Percentiles rank a stretch among this genome's conserved stretches.
These are phyloP conservation scores for Trametes cinnabarina DNA, from an alignment of 768 basidiomycete genomes.

Conservation along the genomic window DNA sequence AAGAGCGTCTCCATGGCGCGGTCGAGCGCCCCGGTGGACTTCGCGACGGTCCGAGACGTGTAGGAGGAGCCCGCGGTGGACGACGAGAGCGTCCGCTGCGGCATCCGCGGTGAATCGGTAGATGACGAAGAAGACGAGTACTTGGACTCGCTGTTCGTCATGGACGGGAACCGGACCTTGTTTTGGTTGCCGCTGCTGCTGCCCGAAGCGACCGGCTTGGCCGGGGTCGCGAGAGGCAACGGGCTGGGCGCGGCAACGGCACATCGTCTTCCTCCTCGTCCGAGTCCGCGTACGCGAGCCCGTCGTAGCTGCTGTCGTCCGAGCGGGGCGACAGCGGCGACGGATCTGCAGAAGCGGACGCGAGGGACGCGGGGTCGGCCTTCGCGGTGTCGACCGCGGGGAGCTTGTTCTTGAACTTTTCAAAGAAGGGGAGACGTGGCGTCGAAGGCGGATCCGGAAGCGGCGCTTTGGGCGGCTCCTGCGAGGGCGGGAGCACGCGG, in stretches of 20 bases:
- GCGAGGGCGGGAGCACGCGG: constrained; percentile 23
- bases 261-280: constrained; percentile 14
- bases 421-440: constrained; percentile 53
- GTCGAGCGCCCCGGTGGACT: constrained; percentile 42
- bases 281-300: not conserved
- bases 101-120: constrained; percentile 23
- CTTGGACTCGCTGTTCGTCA: constrained; percentile 23
- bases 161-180: constrained; percentile 38
- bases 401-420: constrained; percentile 45
- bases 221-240: constrained; percentile 10
- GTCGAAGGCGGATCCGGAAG: constrained; percentile 21
- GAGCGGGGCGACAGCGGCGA: constrained; percentile 16
- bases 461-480: constrained; percentile 25
- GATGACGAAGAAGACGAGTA: constrained; percentile 22
- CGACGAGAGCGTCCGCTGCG: constrained; percentile 28
- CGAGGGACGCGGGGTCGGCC: not conserved
- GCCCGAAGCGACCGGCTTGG: not conserved
- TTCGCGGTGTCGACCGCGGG: constrained; percentile 20
- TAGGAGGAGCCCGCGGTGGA: constrained; percentile 29
- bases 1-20: constrained; percentile 52
- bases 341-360: not conserved
- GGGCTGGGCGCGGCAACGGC: constrained; percentile 15
- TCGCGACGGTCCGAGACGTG: constrained; percentile 26
- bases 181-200: constrained; percentile 7
- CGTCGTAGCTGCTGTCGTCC: constrained; percentile 7